Conservation (phyloP, 2,329 filamentous ascomycete genomes). For the Tolypocladium paradoxum region DNA sequence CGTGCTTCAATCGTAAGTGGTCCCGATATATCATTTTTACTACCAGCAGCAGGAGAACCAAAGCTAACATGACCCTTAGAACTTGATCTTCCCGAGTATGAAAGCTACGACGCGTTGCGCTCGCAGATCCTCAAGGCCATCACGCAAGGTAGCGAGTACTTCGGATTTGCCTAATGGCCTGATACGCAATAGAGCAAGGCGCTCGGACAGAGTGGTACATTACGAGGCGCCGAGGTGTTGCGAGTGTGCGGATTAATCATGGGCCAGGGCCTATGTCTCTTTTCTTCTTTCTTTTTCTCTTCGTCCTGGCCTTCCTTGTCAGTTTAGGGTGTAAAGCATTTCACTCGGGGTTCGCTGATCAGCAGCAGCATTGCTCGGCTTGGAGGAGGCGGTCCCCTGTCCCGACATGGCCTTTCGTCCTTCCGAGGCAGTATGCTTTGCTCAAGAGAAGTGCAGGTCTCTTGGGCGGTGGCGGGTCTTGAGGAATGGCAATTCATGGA, state of each 20-base stretch:
- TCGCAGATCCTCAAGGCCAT: constrained; percentile 89
- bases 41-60: neutral
- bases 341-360: neutral
- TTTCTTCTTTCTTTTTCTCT: neutral
- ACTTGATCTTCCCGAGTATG: constrained; percentile 96
- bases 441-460: constrained; percentile 24
- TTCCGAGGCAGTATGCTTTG: neutral
- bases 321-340: neutral
- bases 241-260: neutral
- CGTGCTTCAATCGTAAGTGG: constrained; percentile 93
- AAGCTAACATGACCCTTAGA: constrained; percentile 42
- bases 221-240: constrained; percentile 4
- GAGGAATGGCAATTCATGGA: constrained; percentile 3
- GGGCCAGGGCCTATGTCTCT: neutral
- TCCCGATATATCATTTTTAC: constrained; percentile 15
- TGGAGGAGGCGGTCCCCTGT: neutral
- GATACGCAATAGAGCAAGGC: constrained; percentile 1
- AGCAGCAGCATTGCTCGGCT: neutral
- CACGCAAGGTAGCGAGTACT: constrained; percentile 94
- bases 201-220: neutral
- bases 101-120: constrained; percentile 84
- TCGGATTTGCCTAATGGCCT: constrained; percentile 77
- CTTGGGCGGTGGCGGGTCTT: constrained; percentile 5
- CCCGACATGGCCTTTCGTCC: neutral
- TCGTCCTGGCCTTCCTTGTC: constrained; percentile 1